phyloP scores from a whole-genome alignment of 345 rosid genomes.

The Hibiscus mutabilis region DNA sequence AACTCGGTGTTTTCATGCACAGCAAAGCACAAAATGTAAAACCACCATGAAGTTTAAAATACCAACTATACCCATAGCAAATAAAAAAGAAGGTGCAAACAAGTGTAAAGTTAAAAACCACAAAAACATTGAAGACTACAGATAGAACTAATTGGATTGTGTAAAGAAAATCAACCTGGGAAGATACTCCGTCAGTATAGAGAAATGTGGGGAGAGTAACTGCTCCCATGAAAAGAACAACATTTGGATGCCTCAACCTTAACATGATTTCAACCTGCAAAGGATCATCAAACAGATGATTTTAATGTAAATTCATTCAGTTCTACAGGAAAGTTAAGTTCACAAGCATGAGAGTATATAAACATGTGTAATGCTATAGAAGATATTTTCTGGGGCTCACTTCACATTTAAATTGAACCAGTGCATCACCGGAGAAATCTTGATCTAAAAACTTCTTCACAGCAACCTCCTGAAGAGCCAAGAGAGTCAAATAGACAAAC shows the following conservation, averaged over 20 bases:
- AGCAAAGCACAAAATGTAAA: constrained; percentile 1
- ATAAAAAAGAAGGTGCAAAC: not conserved
- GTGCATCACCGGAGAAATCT: constrained; percentile 87
- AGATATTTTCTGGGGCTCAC: constrained; percentile 36
- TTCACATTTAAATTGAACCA: constrained; percentile 84
- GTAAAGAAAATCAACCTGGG: constrained; percentile 55
- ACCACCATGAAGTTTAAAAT: not conserved
- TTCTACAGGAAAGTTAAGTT: constrained; percentile 8
- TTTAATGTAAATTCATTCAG: not conserved
- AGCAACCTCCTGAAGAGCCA: constrained; percentile 81
- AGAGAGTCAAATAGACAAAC: constrained; percentile 1
- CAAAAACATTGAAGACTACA: not conserved
- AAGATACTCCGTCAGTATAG: constrained; percentile 92
- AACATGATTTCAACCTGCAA: constrained; percentile 88
- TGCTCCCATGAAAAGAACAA: constrained; percentile 99
- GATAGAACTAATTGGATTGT: not conserved
- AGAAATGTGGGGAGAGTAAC: constrained; percentile 87
- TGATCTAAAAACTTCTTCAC: constrained; percentile 90
- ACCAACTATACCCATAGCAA: not conserved
- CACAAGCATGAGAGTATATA: not conserved
- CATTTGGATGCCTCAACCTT: constrained; percentile 92
- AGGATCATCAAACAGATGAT: constrained; percentile 13
- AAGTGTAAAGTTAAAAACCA: not conserved
- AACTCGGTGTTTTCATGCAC: constrained; percentile 9
- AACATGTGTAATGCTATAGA: not conserved